Evolutionary conservation across 768 basidiomycete genomes (phyloP).

Genomic region (Rhodotorula toruloides): DNA sequence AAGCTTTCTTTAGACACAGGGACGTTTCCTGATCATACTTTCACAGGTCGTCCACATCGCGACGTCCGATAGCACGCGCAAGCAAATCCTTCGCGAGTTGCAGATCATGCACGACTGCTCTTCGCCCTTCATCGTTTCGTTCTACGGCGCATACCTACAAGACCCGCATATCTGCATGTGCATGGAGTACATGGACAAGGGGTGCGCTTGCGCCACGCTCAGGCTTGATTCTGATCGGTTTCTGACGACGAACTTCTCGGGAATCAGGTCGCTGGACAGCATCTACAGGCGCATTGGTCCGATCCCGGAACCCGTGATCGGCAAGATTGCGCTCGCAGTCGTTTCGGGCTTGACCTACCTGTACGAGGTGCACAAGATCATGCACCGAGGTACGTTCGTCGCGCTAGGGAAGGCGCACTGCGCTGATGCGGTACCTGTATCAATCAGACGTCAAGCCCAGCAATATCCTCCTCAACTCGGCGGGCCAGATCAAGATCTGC

Average conservation of each 20-base stretch:
- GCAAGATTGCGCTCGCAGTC: slow-evolving; percentile 88
- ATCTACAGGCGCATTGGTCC: slow-evolving; percentile 95
- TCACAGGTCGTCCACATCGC: slow-evolving; percentile 86
- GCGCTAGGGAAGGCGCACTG: too few species aligned
- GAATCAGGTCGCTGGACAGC: slow-evolving; percentile 55
- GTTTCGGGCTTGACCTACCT: slow-evolving; percentile 92
- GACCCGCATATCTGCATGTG: slow-evolving; percentile 98
- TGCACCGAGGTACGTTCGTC: slow-evolving; percentile 82
- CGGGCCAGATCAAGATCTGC: slow-evolving; percentile 95
- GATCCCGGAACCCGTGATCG: slow-evolving; percentile 86
- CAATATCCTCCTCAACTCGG: slow-evolving; percentile 90
- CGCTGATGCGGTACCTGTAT: background rate
- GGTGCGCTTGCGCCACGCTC: slow-evolving; percentile 50
- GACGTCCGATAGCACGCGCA: slow-evolving; percentile 89
- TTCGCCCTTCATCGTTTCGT: slow-evolving; percentile 75
- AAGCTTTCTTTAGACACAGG: background rate
- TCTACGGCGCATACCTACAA: slow-evolving; percentile 91
- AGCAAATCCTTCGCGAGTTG: slow-evolving; percentile 93
- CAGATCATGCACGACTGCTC: slow-evolving; percentile 89
- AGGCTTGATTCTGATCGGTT: background rate
- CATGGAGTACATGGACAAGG: slow-evolving; percentile 95
- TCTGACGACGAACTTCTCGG: background rate
- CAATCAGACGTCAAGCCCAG: slow-evolving; percentile 99
- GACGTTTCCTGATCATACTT: background rate
- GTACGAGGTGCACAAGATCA: slow-evolving; percentile 95